Evolutionary conservation across 2,329 filamentous ascomycete genomes (phyloP).

Genomic region (Aureobasidium vineae): DNA sequence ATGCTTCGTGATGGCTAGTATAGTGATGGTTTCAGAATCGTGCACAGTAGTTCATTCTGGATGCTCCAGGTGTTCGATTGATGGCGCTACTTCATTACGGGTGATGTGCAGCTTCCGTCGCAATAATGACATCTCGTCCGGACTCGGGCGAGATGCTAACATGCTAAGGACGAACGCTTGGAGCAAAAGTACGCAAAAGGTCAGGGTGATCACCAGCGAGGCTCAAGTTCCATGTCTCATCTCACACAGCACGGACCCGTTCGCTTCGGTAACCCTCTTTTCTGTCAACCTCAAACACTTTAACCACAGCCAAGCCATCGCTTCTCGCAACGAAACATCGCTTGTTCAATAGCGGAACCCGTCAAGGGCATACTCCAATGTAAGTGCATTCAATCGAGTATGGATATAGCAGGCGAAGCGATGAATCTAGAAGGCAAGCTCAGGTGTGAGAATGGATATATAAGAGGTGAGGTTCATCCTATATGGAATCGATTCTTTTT

Average conservation of each 20-base stretch:
- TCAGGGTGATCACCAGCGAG: conserved; percentile 2
- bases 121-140: conserved; percentile 14
- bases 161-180: not conserved
- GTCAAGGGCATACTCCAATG: not conserved
- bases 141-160: not conserved
- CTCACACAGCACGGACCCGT: conserved; percentile 4
- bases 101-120: conserved; percentile 7
- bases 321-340: conserved; percentile 22
- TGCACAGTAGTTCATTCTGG: not conserved
- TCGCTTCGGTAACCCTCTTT: conserved; percentile 5
- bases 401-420: conserved; percentile 10
- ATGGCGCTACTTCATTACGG: conserved; percentile 1
- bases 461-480: not conserved
- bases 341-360: not conserved
- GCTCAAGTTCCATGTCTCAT: conserved; percentile 12
- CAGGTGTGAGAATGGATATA: conserved; percentile 7
- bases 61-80: conserved; percentile 9
- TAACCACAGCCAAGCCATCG: conserved; percentile 17
- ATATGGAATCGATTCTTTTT: conserved; percentile 9
- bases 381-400: not conserved
- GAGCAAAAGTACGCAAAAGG: not conserved
- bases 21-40: conserved; percentile 9
- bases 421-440: conserved; percentile 3
- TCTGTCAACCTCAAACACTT: conserved; percentile 22
- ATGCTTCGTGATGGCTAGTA: conserved; percentile 9